Evolutionary conservation across 768 basidiomycete genomes (phyloP).

Genomic region (Pleurotus tuber-regium): DNA sequence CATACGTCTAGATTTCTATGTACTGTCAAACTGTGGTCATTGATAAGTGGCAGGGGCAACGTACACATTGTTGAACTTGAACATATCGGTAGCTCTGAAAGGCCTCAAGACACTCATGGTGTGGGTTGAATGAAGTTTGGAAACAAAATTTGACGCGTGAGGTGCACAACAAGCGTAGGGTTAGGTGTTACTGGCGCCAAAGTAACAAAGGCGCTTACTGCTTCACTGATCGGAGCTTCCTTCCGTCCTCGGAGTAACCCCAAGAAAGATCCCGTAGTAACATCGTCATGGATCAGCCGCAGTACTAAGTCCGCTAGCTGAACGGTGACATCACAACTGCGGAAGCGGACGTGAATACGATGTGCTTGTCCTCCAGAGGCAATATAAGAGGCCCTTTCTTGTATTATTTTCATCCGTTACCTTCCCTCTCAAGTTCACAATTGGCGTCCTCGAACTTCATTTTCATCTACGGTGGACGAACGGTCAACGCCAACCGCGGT

Average conservation of each 20-base stretch:
- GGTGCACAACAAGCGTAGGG: neutral
- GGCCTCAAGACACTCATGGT: constrained; percentile 86
- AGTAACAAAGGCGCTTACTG: too few species aligned
- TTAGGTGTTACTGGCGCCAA: neutral
- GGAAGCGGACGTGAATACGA: constrained; percentile 5
- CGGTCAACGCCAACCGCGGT: too few species aligned
- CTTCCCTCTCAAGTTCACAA: neutral
- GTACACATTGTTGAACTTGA: constrained; percentile 90
- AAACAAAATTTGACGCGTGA: neutral
- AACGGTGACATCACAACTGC: constrained; percentile 7
- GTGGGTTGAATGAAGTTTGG: neutral
- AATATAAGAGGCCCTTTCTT: neutral
- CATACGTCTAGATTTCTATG: constrained; percentile 88
- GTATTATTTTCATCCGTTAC: neutral
- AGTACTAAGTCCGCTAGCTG: constrained; percentile 7
- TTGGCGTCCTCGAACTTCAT: neutral
- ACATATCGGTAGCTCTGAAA: constrained; percentile 86
- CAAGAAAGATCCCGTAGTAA: neutral
- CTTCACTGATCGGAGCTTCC: too few species aligned
- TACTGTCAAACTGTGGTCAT: neutral
- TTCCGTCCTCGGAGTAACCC: neutral
- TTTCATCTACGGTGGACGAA: neutral
- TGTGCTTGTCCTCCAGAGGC: neutral
- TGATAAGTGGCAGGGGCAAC: constrained; percentile 19
- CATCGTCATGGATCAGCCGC: constrained; percentile 7